Base-by-base conservation (phyloP, 1,284 basidiomycete species). In the Sporisorium sorghi region DNA sequence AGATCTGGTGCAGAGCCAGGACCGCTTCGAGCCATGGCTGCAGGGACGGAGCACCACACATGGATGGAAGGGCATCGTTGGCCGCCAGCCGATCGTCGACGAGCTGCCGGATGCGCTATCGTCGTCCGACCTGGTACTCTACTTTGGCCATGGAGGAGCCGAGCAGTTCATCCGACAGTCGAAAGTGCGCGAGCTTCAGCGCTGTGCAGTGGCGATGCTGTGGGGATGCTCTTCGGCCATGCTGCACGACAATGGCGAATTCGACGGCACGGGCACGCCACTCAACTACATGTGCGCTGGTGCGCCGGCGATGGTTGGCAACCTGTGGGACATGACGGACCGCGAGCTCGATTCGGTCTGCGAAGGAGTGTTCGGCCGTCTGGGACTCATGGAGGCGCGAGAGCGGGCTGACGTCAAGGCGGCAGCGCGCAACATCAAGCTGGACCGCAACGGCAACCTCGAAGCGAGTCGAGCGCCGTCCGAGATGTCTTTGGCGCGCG, bases 301-400 rank as follows among this genome's bases (percentile, higher is more conserved):
- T 75, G 94, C 94, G 73, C 96, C 97, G 6, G 91, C 93, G 1
- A 88, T 99, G 48, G 90, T 97, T 14, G 97, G 92, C 0, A 97
- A 96, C 82, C 86, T 99, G 17, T 99, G 97, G 96, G 96, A 99
- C 83, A 95, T 98, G 24, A 99, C 97, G 0, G 96, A 99, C 86
- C 89, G 91, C 51, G 96, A 99, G 83, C 94, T 98, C 73, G 96
- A 99, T 86, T 91, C 92, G 74, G 90, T 97, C 68, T 92, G 94
- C 8, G 90, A 92, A 74, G 87, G 90, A 0, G 93, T 97, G 8
- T 91, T 97, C 78, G 90, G 91, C 70, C 88, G 89, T 65, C 85
- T 97, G 9, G 86, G 87, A 3, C 86, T 97, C 49, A 88, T 86
- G 63, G 59, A 58, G 7, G 60, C 55, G 23, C 32, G 33, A 32